A percentile compares a stretch with the other conserved stretches of the same genome.
Conservation (phyloP, 305 asterid species). For the Fraxinus latifolia region DNA sequence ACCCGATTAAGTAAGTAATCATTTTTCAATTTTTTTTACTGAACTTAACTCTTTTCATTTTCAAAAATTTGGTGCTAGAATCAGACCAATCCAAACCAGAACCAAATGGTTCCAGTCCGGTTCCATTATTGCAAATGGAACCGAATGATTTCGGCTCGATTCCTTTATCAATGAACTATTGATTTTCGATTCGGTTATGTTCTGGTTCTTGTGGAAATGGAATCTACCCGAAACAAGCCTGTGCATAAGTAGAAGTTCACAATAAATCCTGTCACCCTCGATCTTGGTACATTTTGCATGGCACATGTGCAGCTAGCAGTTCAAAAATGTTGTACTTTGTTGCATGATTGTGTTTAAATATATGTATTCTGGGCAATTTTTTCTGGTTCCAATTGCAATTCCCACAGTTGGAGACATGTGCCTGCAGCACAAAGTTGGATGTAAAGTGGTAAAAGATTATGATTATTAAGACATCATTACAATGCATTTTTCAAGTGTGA, state of each 20-base stretch:
- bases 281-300: conserved; percentile 22
- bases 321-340: not conserved
- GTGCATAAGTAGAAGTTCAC: not conserved
- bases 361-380: conserved; percentile 21
- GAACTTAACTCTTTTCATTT: not conserved
- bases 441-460: conserved; percentile 61
- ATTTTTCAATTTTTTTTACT: not conserved
- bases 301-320: conserved; percentile 23
- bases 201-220: not conserved
- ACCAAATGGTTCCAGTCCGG: not conserved
- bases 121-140: not conserved
- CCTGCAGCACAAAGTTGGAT: conserved; percentile 54
- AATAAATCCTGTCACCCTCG: not conserved
- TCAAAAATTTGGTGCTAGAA: not conserved
- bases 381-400: not conserved
- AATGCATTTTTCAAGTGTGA: conserved; percentile 48
- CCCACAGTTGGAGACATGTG: conserved; percentile 33
- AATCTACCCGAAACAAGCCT: not conserved
- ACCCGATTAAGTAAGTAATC: not conserved
- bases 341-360: conserved; percentile 19
- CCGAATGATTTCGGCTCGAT: not conserved
- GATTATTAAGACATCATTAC: conserved; percentile 84
- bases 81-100: not conserved
- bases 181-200: not conserved
- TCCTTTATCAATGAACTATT: not conserved